A percentile compares a stretch with the other conserved stretches of the same genome.
phyloP scores from a whole-genome alignment of 331 rosid species.

The Malus hybrid region DNA sequence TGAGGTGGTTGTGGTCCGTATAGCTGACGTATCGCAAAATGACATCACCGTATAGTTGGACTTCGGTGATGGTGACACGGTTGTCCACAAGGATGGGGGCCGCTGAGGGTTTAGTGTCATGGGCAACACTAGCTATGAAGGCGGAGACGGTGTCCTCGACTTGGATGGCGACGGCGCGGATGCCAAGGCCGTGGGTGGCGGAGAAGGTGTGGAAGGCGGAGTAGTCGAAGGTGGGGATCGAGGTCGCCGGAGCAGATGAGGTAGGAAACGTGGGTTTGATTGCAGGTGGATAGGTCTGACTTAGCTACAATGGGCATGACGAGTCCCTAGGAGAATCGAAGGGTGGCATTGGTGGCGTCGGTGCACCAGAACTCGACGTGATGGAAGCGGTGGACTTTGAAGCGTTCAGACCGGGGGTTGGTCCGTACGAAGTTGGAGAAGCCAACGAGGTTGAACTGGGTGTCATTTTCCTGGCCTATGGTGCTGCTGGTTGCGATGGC shows the following conservation, averaged over 20 bases:
- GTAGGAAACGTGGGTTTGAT: slow-evolving; percentile 66
- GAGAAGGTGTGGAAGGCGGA: slow-evolving; percentile 41
- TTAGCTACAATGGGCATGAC: slow-evolving; percentile 73
- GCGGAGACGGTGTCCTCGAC: slow-evolving; percentile 66
- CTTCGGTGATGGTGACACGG: slow-evolving; percentile 43
- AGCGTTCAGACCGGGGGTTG: slow-evolving; percentile 74
- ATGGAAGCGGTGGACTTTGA: slow-evolving; percentile 62
- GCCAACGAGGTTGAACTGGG: slow-evolving; percentile 13
- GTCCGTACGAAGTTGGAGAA: slow-evolving; percentile 57
- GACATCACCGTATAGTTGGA: slow-evolving; percentile 80
- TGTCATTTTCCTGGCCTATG: no score
- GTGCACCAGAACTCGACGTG: slow-evolving; percentile 83
- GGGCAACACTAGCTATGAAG: slow-evolving; percentile 39
- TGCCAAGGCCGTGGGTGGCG: slow-evolving; percentile 63
- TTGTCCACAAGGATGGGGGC: slow-evolving; percentile 39
- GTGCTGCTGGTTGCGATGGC: no score
- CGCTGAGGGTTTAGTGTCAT: slow-evolving; percentile 47
- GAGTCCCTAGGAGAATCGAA: slow-evolving; percentile 70
- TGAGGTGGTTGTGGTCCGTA: neutral
- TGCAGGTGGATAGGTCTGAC: slow-evolving; percentile 88
- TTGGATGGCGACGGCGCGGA: slow-evolving; percentile 65
- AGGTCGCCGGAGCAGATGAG: slow-evolving; percentile 71
- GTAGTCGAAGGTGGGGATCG: slow-evolving; percentile 52
- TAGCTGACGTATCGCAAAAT: slow-evolving; percentile 79
- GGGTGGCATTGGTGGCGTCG: slow-evolving; percentile 71